Evolutionary conservation across 257 asterid genomes (phyloP), one percentile per base, ranked within the genome.

Genomic region (Rhazya stricta): DNA sequence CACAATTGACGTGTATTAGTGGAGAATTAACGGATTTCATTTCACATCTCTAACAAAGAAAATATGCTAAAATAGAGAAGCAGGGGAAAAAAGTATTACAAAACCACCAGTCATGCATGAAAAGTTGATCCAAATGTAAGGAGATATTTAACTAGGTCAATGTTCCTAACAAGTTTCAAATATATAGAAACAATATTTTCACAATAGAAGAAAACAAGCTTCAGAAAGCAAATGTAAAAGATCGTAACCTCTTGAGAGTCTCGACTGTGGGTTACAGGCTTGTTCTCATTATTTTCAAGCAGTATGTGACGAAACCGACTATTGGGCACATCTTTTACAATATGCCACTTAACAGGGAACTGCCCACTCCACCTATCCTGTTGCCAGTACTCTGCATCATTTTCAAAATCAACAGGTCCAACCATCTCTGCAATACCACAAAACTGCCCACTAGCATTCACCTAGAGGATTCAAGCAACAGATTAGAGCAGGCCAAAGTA

Each of bases 311-410:
- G 96, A 75, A 95, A 90, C 86, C 89, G 92, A 82, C 92, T 90
- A 84, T 95, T 95, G 27, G 99, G 97, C 50, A 95, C 96, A 77
- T 95, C 98, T 84, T 95, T 95, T 54, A 95, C 88, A 61, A 95
- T 79, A 78, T 88, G 93, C 99, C 99, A 95, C 79, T 91, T 89
- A 67, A 95, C 99, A 61, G 96, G 98, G 83, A 95, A 95, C 85
- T 89, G 96, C 63, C 99, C 99, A 67, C 92, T 95, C 99, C 99
- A 95, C 85, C 99, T 88, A 79, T 95, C 98, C 84, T 92, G 98
- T 90, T 91, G 97, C 99, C 99, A 95, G 91, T 95, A 89, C 75
- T 95, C 94, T 29, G 99, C 98, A 83, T 90, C 89, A 63, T 88
- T 90, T 77, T 95, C 96, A 76, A 95, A 95, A 83, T 95, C 96